phyloP scores from a whole-genome alignment of 495 filamentous ascomycete species.

The Pseudoneurospora amorphoporcata region DNA sequence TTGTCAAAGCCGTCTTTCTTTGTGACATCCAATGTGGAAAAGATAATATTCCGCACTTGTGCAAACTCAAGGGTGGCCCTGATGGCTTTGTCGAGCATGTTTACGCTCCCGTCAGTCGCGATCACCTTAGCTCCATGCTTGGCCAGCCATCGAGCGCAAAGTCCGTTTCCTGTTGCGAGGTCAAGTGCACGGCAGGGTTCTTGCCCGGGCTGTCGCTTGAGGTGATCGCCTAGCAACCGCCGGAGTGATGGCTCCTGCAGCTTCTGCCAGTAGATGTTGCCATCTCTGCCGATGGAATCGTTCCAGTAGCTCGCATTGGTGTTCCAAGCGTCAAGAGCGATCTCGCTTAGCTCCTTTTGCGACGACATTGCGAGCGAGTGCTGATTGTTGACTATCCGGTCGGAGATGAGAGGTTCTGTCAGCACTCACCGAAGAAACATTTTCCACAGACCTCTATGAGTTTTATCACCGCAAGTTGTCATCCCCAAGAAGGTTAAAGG shows the following conservation, averaged over 20 bases:
- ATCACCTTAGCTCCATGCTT: conserved; percentile 20
- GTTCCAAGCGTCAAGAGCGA: conserved; percentile 24
- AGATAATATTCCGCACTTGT: conserved; percentile 7
- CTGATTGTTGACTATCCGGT: neutral
- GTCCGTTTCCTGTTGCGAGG: conserved; percentile 33
- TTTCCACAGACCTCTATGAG: neutral
- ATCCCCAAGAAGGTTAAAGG: neutral
- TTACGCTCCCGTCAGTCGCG: conserved; percentile 27
- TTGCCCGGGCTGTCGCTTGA: conserved; percentile 2
- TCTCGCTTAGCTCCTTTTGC: neutral
- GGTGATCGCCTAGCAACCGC: conserved; percentile 16
- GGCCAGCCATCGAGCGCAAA: conserved; percentile 28
- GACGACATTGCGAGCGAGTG: neutral
- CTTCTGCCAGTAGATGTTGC: conserved; percentile 30
- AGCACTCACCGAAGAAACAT: neutral
- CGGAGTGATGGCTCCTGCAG: conserved; percentile 27
- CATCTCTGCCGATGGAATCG: conserved; percentile 21
- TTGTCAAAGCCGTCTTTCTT: conserved; percentile 13
- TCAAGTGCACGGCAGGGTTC: conserved; percentile 21
- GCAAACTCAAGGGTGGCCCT: no score
- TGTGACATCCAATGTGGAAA: conserved; percentile 26
- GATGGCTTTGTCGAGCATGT: conserved; percentile 22
- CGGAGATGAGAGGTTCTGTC: neutral
- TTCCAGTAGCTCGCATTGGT: conserved; percentile 29
- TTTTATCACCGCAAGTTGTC: neutral